Conservation (phyloP, 768 basidiomycete genomes). For the Clavaria fumosa region DNA sequence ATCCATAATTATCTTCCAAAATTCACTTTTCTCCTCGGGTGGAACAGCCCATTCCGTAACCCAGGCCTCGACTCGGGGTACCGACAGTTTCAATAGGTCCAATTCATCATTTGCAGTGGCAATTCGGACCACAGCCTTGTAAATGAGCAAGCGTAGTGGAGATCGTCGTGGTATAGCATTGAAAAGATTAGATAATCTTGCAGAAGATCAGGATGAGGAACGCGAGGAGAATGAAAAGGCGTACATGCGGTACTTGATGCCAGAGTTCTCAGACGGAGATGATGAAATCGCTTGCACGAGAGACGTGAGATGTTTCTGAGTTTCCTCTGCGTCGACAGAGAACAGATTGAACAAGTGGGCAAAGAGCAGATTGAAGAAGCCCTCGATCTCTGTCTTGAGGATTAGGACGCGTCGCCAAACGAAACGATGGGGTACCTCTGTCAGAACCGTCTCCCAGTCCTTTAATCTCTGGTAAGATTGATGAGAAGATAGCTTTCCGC, state of each 20-base stretch:
- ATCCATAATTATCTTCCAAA: constrained; percentile 49
- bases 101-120: constrained; percentile 49
- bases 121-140: constrained; percentile 41
- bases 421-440: constrained; percentile 31
- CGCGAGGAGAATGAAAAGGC: constrained; percentile 14
- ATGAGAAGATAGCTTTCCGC: constrained; percentile 39
- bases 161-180: constrained; percentile 59
- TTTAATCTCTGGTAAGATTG: constrained; percentile 47
- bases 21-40: constrained; percentile 43
- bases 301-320: constrained; percentile 30
- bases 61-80: constrained; percentile 58
- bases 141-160: constrained; percentile 45
- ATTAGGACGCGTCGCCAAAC: background rate
- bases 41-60: constrained; percentile 59
- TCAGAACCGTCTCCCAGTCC: constrained; percentile 64
- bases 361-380: constrained; percentile 74
- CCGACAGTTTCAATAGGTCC: constrained; percentile 41
- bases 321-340: constrained; percentile 37
- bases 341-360: constrained; percentile 55
- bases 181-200: constrained; percentile 69
- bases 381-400: constrained; percentile 50
- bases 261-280: constrained; percentile 34
- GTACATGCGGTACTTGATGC: constrained; percentile 66
- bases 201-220: constrained; percentile 5
- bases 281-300: constrained; percentile 42